Evolutionary conservation across 345 rosid species (phyloP).

Genomic region (Durio zibethinus): DNA sequence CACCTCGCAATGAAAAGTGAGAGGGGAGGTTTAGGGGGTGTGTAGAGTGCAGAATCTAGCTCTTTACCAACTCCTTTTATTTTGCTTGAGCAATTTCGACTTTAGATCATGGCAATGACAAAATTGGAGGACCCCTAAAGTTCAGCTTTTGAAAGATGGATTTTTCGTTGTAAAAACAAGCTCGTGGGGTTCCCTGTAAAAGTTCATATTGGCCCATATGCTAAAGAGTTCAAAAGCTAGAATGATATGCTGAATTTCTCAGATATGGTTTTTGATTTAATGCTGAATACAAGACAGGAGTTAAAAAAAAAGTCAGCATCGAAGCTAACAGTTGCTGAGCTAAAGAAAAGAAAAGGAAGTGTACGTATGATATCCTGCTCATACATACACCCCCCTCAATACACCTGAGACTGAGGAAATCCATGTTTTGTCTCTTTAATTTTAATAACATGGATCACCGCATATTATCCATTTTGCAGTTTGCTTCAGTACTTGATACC

Average conservation of each 20-base stretch:
- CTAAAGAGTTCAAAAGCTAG: constrained; percentile 43
- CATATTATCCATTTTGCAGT: not conserved
- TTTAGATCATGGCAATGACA: constrained; percentile 36
- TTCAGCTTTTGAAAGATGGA: constrained; percentile 36
- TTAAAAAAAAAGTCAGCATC: constrained; percentile 24
- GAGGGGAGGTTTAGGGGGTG: constrained; percentile 22
- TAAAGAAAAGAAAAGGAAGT: not conserved
- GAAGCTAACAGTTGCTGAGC: not conserved
- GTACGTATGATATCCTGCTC: not conserved
- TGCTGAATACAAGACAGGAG: constrained; percentile 45
- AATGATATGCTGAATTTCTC: constrained; percentile 31
- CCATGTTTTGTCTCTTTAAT: constrained; percentile 1
- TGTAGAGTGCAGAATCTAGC: constrained; percentile 34
- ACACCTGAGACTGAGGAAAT: not conserved
- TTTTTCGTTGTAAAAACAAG: constrained; percentile 27
- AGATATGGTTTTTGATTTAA: constrained; percentile 32
- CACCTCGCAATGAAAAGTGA: constrained; percentile 19
- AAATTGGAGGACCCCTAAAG: constrained; percentile 45
- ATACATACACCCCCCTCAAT: not conserved
- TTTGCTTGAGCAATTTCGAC: constrained; percentile 21
- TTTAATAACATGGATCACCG: not conserved
- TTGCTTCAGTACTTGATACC: not conserved
- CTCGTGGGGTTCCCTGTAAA: constrained; percentile 42
- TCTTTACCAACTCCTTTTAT: constrained; percentile 11
- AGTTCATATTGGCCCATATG: constrained; percentile 32